Evolutionary conservation across 352 stramenopile species (phyloP).

Genomic region (Globisporangium spinosum): DNA sequence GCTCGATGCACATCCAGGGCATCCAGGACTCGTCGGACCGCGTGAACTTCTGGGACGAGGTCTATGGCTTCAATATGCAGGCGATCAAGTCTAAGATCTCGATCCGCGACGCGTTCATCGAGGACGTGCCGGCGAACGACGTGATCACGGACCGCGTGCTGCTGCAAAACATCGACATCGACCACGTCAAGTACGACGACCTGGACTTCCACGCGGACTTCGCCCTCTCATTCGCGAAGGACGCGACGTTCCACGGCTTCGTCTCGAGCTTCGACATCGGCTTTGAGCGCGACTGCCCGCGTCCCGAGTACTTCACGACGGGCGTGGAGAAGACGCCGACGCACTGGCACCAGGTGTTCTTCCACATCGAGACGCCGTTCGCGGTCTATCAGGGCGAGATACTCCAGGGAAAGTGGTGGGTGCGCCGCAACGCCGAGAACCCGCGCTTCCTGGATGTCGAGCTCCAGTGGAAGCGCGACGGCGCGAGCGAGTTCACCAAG

Average conservation of each 20-base stretch:
- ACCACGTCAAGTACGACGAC: constrained; percentile 90
- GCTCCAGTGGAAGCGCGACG: constrained; percentile 66
- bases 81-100: constrained; percentile 93
- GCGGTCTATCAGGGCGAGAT: constrained; percentile 65
- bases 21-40: constrained; percentile 65
- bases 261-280: constrained; percentile 97
- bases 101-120: constrained; percentile 94
- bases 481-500: constrained; percentile 35
- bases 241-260: constrained; percentile 93
- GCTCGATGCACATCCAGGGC: constrained; percentile 91
- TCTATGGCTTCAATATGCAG: constrained; percentile 99
- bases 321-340: constrained; percentile 89
- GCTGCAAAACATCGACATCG: constrained; percentile 87
- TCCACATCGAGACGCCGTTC: constrained; percentile 90
- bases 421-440: constrained; percentile 90
- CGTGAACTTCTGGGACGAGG: constrained; percentile 94
- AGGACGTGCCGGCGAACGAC: constrained; percentile 88
- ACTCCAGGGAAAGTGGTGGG: constrained; percentile 84
- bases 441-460: constrained; percentile 92
- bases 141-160: constrained; percentile 89
- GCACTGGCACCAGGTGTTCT: constrained; percentile 99
- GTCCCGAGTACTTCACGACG: constrained; percentile 95
- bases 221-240: constrained; percentile 75
- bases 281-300: constrained; percentile 91
- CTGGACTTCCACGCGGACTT: constrained; percentile 93